These are phyloP conservation scores for Excoecaria cochinchinensis DNA, from an alignment of 345 rosid genomes.

Conservation along the genomic window DNA sequence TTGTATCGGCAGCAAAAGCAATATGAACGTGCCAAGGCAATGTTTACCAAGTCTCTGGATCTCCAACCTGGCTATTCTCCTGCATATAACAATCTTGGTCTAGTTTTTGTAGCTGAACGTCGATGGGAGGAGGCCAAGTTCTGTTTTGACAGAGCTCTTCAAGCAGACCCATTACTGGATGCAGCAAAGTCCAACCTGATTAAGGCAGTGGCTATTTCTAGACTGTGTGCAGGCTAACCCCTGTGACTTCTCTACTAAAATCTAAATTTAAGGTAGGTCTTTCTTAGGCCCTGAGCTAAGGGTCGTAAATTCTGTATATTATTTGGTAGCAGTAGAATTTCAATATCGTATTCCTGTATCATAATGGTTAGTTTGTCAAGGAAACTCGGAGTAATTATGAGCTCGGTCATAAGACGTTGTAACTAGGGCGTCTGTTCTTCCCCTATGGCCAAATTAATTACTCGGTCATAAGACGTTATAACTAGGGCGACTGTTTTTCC, in stretches of 20 bases:
- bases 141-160: slow-evolving; percentile 72
- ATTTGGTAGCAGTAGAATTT: neutral
- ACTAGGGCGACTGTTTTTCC: too few species aligned
- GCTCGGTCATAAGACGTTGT: neutral
- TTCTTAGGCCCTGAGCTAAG: neutral
- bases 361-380: neutral
- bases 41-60: slow-evolving; percentile 80
- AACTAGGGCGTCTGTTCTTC: too few species aligned
- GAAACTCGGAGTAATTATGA: neutral
- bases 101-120: slow-evolving; percentile 83
- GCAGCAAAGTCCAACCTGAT: slow-evolving; percentile 81
- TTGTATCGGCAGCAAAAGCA: slow-evolving; percentile 74
- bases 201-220: slow-evolving; percentile 22
- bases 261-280: neutral
- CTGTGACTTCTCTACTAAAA: neutral
- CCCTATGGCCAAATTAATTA: too few species aligned
- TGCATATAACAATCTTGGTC: slow-evolving; percentile 92
- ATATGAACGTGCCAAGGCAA: slow-evolving; percentile 82
- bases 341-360: neutral
- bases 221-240: slow-evolving; percentile 14
- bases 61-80: slow-evolving; percentile 92
- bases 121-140: slow-evolving; percentile 84
- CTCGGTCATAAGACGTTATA: neutral
- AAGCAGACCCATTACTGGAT: slow-evolving; percentile 81
- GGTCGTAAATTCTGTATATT: neutral